phyloP scores from a whole-genome alignment of 2,329 filamentous ascomycete species.

The Pleoardoris graminearum region DNA sequence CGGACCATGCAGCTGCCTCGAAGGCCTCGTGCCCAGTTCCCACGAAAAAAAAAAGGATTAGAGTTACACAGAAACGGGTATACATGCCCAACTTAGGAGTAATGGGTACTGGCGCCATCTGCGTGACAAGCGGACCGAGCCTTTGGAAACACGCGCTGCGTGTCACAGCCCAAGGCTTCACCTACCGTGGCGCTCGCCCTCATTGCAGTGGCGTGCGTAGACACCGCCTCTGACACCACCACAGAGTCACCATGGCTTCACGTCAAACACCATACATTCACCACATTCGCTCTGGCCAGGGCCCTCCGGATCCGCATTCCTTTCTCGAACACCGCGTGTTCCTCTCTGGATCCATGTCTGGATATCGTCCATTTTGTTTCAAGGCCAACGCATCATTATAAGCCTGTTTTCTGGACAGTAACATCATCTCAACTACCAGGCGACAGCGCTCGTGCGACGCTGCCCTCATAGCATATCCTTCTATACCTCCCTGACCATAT shows the following conservation, averaged over 20 bases:
- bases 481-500: too few relatives aligned
- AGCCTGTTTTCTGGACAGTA: too few relatives aligned
- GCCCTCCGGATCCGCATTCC: not conserved
- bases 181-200: not conserved
- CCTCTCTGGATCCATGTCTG: not conserved
- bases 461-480: too few relatives aligned
- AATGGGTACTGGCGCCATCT: not conserved
- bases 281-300: not conserved
- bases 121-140: not conserved
- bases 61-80: not conserved
- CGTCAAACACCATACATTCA: not conserved
- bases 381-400: too few relatives aligned
- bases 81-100: not conserved
- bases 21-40: not conserved
- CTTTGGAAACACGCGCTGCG: not conserved
- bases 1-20: not conserved
- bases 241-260: not conserved
- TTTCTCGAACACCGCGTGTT: not conserved
- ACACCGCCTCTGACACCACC: constrained; percentile 5
- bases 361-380: too few relatives aligned
- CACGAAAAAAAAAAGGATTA: not conserved
- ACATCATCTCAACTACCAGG: too few relatives aligned
- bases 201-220: not conserved
- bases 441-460: too few relatives aligned
- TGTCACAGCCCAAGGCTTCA: not conserved